Percentiles rank a stretch among this genome's conserved stretches.
phyloP scores from a whole-genome alignment of 1,139 yeast genomes.

The Hyphopichia fennica region DNA sequence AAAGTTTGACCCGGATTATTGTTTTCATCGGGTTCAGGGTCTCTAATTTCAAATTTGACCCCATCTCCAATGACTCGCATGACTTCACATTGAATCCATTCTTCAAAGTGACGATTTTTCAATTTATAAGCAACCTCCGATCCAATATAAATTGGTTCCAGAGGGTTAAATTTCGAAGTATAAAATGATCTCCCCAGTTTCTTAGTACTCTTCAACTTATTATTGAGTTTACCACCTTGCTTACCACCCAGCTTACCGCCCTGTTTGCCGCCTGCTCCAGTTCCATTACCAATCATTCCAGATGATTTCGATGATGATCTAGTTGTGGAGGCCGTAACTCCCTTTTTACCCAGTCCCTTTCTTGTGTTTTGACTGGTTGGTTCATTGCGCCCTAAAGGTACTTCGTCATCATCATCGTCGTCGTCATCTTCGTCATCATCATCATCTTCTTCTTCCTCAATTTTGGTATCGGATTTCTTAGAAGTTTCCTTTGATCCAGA shows the following conservation, averaged over 20 bases:
- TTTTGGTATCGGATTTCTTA: background rate
- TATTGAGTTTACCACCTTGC: slow-evolving; percentile 13
- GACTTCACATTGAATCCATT: slow-evolving; percentile 97
- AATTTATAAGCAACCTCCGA: slow-evolving; percentile 89
- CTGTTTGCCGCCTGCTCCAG: slow-evolving; percentile 1
- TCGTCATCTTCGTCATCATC: slow-evolving; percentile 6
- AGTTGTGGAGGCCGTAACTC: background rate
- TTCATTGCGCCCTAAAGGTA: background rate
- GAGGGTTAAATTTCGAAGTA: slow-evolving; percentile 53
- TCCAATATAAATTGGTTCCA: slow-evolving; percentile 62
- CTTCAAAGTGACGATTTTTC: slow-evolving; percentile 66
- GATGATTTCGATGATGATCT: slow-evolving; percentile 8
- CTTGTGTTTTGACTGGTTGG: background rate
- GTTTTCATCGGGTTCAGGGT: slow-evolving; percentile 96
- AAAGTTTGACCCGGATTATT: slow-evolving; percentile 88
- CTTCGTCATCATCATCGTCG: slow-evolving; percentile 2
- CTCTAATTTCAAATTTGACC: slow-evolving; percentile 78
- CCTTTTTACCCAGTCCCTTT: background rate
- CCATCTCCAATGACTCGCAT: slow-evolving; percentile 77
- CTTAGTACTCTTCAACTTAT: slow-evolving; percentile 19
- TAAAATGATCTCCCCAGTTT: slow-evolving; percentile 43
- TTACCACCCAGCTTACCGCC: slow-evolving; percentile 6
- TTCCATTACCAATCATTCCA: slow-evolving; percentile 4
- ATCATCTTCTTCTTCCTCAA: slow-evolving; percentile 4
- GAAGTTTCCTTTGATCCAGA: slow-evolving; percentile 3